Percentiles rank a stretch among this genome's conserved stretches.
Evolutionary conservation across 2,329 filamentous ascomycete genomes (phyloP).

Genomic region (Cercospora berteroae): DNA sequence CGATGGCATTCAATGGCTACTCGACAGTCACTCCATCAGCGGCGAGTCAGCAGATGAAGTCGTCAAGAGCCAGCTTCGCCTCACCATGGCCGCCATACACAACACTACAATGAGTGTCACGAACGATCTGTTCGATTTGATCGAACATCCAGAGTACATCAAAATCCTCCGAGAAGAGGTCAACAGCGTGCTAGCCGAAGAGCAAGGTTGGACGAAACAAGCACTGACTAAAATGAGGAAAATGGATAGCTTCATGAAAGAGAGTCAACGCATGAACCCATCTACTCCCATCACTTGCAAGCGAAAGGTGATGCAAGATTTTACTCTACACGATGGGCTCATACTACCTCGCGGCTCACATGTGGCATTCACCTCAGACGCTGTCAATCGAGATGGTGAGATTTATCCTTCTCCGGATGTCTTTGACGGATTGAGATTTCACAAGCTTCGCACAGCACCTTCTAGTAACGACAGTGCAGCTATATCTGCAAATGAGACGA

Average conservation of each 20-base stretch:
- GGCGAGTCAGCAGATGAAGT: slow-evolving; percentile 15
- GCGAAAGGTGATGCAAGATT: slow-evolving; percentile 12
- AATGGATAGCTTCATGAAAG: slow-evolving; percentile 21
- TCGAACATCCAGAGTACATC: slow-evolving; percentile 15
- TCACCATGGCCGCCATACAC: slow-evolving; percentile 23
- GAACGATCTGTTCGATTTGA: slow-evolving; percentile 18
- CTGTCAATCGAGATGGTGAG: slow-evolving; percentile 13
- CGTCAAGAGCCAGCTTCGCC: slow-evolving; percentile 12
- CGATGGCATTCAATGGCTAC: slow-evolving; percentile 21
- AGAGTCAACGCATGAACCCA: slow-evolving; percentile 20
- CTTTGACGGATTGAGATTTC: slow-evolving; percentile 18
- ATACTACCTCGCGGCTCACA: slow-evolving; percentile 11
- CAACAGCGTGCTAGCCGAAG: slow-evolving; percentile 8
- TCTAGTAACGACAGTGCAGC: not conserved
- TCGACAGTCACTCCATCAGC: slow-evolving; percentile 13
- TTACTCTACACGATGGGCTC: slow-evolving; percentile 10
- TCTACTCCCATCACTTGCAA: slow-evolving; percentile 16
- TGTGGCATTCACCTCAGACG: slow-evolving; percentile 14
- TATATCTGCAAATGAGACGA: slow-evolving; percentile 1
- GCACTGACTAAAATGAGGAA: slow-evolving; percentile 15
- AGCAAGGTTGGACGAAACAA: slow-evolving; percentile 14
- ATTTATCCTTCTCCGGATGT: slow-evolving; percentile 8
- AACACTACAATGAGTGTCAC: slow-evolving; percentile 20
- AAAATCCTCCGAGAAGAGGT: slow-evolving; percentile 14
- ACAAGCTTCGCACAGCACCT: not conserved